phyloP scores from a whole-genome alignment of 202 grass and related monocot genomes.

The Panicum virgatum region DNA sequence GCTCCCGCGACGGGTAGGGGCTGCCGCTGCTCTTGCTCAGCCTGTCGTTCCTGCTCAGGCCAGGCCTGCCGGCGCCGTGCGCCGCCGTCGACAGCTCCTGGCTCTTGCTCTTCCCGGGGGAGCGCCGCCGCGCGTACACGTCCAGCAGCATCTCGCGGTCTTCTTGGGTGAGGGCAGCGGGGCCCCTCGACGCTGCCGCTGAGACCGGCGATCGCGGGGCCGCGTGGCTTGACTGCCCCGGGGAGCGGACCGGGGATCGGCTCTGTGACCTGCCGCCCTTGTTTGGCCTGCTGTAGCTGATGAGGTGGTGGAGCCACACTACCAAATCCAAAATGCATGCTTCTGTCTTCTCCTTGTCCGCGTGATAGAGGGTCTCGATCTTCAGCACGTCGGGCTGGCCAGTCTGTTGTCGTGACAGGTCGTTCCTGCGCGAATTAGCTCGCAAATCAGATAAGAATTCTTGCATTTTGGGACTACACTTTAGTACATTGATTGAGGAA shows the following conservation, averaged over 20 bases:
- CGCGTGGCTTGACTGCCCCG: constrained; percentile 22
- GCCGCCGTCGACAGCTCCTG: constrained; percentile 42
- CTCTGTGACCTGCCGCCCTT: constrained; percentile 58
- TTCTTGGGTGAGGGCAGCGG: constrained; percentile 41
- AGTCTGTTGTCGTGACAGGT: constrained; percentile 18
- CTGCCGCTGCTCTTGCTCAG: constrained; percentile 72
- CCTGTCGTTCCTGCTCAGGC: constrained; percentile 59
- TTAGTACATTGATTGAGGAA: neutral
- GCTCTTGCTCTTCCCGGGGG: constrained; percentile 62
- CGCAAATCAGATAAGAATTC: neutral
- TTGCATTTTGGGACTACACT: neutral
- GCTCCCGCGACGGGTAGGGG: constrained; percentile 9
- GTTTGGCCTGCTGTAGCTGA: constrained; percentile 53
- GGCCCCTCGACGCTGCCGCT: neutral
- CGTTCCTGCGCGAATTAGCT: constrained; percentile 38
- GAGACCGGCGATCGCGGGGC: constrained; percentile 1
- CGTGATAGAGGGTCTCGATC: constrained; percentile 76
- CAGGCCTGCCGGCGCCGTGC: neutral
- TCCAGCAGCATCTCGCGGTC: constrained; percentile 62
- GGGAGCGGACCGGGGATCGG: constrained; percentile 65
- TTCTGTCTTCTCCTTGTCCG: constrained; percentile 60
- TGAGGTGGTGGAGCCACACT: constrained; percentile 73
- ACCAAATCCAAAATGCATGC: constrained; percentile 72
- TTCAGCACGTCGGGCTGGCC: constrained; percentile 37
- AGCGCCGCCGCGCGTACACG: constrained; percentile 36